Percentiles rank a stretch among this genome's conserved stretches.
phyloP scores from a whole-genome alignment of 331 rosid genomes.

The Acacia concinna region DNA sequence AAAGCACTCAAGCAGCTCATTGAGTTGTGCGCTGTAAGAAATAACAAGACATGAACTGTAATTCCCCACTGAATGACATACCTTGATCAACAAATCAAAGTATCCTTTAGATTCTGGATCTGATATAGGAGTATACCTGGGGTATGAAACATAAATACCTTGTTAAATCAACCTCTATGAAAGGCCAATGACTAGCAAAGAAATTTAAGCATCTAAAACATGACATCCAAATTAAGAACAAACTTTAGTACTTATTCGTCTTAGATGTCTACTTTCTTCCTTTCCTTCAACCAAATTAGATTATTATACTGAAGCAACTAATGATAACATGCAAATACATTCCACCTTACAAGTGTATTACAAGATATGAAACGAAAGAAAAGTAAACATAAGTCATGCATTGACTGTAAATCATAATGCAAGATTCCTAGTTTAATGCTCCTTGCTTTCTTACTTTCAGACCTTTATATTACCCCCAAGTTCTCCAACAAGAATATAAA shows the following conservation, averaged over 20 bases:
- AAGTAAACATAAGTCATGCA: neutral
- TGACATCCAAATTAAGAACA: slow-evolving; percentile 15
- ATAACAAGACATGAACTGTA: slow-evolving; percentile 17
- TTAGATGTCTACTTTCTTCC: neutral
- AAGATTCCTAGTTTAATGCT: no score
- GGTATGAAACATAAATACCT: slow-evolving; percentile 23
- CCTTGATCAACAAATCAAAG: slow-evolving; percentile 96
- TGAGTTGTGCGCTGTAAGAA: slow-evolving; percentile 22
- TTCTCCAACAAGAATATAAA: neutral
- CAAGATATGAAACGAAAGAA: neutral
- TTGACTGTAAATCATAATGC: neutral
- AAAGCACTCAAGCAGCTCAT: slow-evolving; percentile 9
- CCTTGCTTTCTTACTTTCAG: neutral
- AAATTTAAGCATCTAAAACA: slow-evolving; percentile 10
- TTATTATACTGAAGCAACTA: neutral
- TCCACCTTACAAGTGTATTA: neutral
- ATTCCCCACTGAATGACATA: slow-evolving; percentile 29
- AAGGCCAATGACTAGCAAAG: slow-evolving; percentile 7
- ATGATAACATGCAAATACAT: neutral
- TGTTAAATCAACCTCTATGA: slow-evolving; percentile 25
- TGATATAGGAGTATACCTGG: slow-evolving; percentile 93
- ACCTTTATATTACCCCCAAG: neutral
- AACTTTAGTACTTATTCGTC: neutral
- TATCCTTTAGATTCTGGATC: slow-evolving; percentile 88
- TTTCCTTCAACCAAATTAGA: neutral